Conservation (phyloP, 805 yeast genomes). For the Starmerella powellii region DNA sequence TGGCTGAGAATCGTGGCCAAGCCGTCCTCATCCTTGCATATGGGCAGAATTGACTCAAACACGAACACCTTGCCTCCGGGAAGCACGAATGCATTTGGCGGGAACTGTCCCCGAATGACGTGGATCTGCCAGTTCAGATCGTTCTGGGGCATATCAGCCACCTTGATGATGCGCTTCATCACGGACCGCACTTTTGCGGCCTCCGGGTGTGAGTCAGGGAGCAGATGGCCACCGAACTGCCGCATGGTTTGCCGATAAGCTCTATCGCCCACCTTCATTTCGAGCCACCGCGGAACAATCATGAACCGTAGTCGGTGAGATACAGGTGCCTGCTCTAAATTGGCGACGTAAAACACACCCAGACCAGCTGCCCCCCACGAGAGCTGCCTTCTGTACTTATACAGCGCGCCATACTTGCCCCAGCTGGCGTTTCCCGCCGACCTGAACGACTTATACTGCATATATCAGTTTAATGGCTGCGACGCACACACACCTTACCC, state of each 20-base stretch:
- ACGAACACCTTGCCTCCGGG: constrained; percentile 96
- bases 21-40: constrained; percentile 76
- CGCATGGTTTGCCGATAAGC: constrained; percentile 49
- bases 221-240: constrained; percentile 41
- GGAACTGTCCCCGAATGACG: constrained; percentile 57
- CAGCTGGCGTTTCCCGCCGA: constrained; percentile 24
- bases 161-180: constrained; percentile 49
- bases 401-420: constrained; percentile 10
- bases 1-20: constrained; percentile 91
- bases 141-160: constrained; percentile 18
- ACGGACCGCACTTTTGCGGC: constrained; percentile 45
- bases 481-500: too few species aligned
- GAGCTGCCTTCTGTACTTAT: constrained; percentile 15
- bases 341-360: constrained; percentile 35
- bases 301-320: constrained; percentile 61
- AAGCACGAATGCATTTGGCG: constrained; percentile 92
- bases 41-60: constrained; percentile 61
- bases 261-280: constrained; percentile 46
- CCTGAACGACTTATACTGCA: constrained; percentile 22
- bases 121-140: constrained; percentile 58
- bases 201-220: constrained; percentile 54
- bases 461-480: too few species aligned
- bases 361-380: constrained; percentile 26
- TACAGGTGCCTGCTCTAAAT: constrained; percentile 70
- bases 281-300: constrained; percentile 57